Base-by-base conservation (phyloP, 345 rosid species). In the Eucalyptus sideroxylon region DNA sequence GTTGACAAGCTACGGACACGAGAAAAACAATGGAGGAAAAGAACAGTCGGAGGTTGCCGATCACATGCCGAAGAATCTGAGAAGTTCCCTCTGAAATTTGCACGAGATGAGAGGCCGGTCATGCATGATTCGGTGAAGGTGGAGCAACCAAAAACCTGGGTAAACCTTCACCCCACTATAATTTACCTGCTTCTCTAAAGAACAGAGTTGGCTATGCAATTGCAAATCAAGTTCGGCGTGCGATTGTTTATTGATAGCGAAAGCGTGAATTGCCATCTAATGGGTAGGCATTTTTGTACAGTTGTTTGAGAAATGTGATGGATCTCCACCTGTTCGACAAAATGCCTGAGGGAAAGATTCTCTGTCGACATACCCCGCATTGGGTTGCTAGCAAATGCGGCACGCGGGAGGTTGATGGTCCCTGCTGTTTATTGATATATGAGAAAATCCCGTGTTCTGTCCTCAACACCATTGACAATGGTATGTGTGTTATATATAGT, bases 241-340 rank as follows among this genome's bases (percentile, higher is more conserved):
- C 7, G 21, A 17, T 34, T 69, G 81, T 69, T 69, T 69, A 17
- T 17, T 17, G 44, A 69, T n/a, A 5, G 81, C 8, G 21, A 34
- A 69, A 69, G 81, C 81, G 11, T 34, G 26, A 69, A 69, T 34
- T 5, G 3, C 83, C 83, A 77, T 77, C 27, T 3, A 77, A 40
- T 2, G 83, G 83, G 47, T 40, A 11, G 0, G 26, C 7, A 3
- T 10, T 27, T 40, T 19, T 21, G 77, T 42, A 44, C 56, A 7
- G 85, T 17, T 16, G 88, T 83, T 11, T 12, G 26, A 72, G 59
- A 77, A 40, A 77, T 77, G 83, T 21, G 24, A 37, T 77, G 47
- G 83, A 44, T 40, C 47, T 77, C 47, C 31, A 89, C 23, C 67
- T 80, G 93, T 88, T 92, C 88, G 94, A 89, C 65, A 55, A 90